Evolutionary conservation across 2,329 filamentous ascomycete genomes (phyloP), one percentile per base, ranked within the genome.

Genomic region (Aspergillus tanneri): DNA sequence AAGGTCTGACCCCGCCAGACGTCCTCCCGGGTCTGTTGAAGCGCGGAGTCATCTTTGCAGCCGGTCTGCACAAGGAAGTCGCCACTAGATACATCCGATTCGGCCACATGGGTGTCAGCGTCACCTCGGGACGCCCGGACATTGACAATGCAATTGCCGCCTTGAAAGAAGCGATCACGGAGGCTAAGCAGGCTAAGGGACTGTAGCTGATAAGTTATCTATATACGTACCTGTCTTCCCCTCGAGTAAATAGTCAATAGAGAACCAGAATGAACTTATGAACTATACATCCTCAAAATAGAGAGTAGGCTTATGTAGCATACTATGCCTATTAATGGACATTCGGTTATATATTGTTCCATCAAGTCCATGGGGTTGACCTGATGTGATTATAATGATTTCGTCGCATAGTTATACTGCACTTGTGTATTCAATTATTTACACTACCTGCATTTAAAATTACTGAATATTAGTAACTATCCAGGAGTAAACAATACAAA

Each of bases 51-150:
- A 83, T 99, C 51, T 97, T 97, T 68, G 93, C 93, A 19, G 93
- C 90, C 50, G 93, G 93, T 52, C 80, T 99, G 61, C 93, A 99
- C 78, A 96, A 93, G 80, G 89, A 95, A 69, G 95, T 96, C 70
- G 91, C 88, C 2, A 77, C 87, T 54, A 93, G 88, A 76, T 99
- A 99, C 70, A 88, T 99, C 59, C 84, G 93, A 22, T 93, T 99
- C 64, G 93, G 93, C 35, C 93, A 97, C 71, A 99, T 99, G 93
- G 93, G 93, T 59, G 89, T 97, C 54, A 93, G 87, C 66, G 87
- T 91, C 59, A 88, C 85, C 62, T 89, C 96, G 22, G 82, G 82
- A 54, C 81, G 91, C 54, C 80, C 80, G 43, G 90, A 99, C 67
- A 83, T 97, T 60, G 88, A 95, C 55, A 87, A 86, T 63, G 93